A percentile compares a stretch with the other conserved stretches of the same genome.
Evolutionary conservation across 441 rosid genomes (phyloP).

Genomic region (Populus hybrid): DNA sequence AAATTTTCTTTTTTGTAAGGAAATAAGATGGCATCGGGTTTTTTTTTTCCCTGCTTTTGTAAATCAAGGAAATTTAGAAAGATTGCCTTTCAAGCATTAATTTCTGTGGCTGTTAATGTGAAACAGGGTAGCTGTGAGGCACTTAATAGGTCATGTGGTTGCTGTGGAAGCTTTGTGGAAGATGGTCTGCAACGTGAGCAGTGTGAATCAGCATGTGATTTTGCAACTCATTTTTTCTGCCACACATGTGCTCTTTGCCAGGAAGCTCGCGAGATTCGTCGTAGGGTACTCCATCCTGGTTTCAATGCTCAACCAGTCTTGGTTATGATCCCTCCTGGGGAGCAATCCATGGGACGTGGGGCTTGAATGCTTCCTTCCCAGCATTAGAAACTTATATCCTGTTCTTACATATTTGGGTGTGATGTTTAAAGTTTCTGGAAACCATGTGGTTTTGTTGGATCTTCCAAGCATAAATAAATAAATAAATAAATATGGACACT

Average conservation of each 20-base stretch:
- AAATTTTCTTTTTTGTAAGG: neutral
- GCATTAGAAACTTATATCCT: neutral
- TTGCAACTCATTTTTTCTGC: conserved; percentile 72
- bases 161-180: conserved; percentile 74
- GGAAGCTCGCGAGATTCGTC: conserved; percentile 94
- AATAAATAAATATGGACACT: too few species aligned
- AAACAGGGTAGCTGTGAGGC: conserved; percentile 82
- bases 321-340: conserved; percentile 75
- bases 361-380: conserved; percentile 21
- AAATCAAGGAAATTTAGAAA: neutral
- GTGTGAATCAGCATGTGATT: conserved; percentile 74
- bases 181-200: conserved; percentile 75
- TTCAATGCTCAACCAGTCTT: conserved; percentile 69
- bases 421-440: neutral
- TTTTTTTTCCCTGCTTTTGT: neutral
- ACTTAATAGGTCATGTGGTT: conserved; percentile 77
- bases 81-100: neutral
- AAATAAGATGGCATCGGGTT: neutral
- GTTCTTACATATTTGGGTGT: neutral
- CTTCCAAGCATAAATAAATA: too few species aligned
- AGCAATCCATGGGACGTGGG: conserved; percentile 75
- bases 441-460: neutral
- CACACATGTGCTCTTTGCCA: conserved; percentile 91
- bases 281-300: conserved; percentile 83
- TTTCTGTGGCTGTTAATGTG: conserved; percentile 1